Evolutionary conservation across 2,329 filamentous ascomycete species (phyloP), one percentile per base, ranked within the genome.

Genomic region (Cylindrodendrum hubeiense): DNA sequence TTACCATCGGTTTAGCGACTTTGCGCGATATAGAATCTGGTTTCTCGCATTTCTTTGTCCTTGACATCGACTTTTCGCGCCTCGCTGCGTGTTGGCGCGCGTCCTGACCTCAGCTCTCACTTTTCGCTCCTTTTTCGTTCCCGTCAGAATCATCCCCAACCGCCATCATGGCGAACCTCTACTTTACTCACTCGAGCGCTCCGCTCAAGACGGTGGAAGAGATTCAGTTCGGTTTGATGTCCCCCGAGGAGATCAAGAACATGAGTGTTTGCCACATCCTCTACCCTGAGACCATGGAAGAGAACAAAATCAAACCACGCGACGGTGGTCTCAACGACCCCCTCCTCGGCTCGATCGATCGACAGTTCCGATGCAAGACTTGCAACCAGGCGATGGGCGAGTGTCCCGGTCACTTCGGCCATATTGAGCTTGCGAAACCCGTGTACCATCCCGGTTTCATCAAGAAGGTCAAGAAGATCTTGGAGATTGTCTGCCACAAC

Each of bases 271-370:
- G 91, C 74, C 93, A 97, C 80, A 95, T 99, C 79, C 89, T 96
- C 80, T 98, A 98, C 79, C 95, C 96, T n/a, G 96, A 99, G 85
- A 98, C 96, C 28, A 98, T 99, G 96, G 96, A 99, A 78, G 96
- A 99, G 82, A 92, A 92, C 80, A 93, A 95, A 77, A 91, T 93
- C 72, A 93, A 93, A 79, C 96, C 96, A 70, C 94, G 96, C 73
- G 92, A 96, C 67, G 91, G 92, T 78, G 96, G 96, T 77, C 86
- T 98, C 73, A 98, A 98, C 79, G 96, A 99, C 79, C 95, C 96
- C 71, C 93, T 95, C 74, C 91, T 99, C 55, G 96, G 96, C 63
- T 97, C 96, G 53, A 97, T 99, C 79, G 97, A 99, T 80, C 91
- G 96, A 70, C 92, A 94, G 78, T 97, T 94, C 85, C 94, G 94